Evolutionary conservation across 306 rosid genomes (phyloP).

Genomic region (Potentilla sterilis): DNA sequence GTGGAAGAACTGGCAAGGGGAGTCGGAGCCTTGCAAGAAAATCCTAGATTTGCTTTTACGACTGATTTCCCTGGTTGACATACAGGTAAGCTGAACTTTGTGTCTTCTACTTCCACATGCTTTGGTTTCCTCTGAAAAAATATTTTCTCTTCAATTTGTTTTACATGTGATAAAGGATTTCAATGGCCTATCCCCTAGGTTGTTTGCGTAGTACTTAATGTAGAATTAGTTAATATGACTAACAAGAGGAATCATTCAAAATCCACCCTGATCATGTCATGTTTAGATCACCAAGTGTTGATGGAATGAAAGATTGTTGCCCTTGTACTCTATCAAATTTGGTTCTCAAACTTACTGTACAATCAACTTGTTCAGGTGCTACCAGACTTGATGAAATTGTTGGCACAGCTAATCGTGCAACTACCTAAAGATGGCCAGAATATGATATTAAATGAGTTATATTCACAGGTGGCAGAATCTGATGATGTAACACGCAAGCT

Average conservation of each 20-base stretch:
- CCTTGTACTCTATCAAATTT: background rate
- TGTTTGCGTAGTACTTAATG: background rate
- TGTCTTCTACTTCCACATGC: background rate
- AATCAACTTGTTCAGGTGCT: constrained; percentile 53
- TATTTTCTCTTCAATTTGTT: background rate
- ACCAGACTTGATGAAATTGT: constrained; percentile 71
- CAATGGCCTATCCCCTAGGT: background rate
- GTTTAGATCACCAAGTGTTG: constrained; percentile 1
- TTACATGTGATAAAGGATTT: background rate
- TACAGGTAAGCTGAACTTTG: constrained; percentile 48
- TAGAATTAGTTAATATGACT: background rate
- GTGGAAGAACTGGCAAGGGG: constrained; percentile 80
- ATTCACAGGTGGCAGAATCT: constrained; percentile 84
- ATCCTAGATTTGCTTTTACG: constrained; percentile 76
- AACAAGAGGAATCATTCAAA: constrained; percentile 9
- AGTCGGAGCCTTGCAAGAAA: constrained; percentile 79
- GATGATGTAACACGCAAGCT: constrained; percentile 90
- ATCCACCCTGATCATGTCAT: background rate
- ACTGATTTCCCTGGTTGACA: constrained; percentile 73
- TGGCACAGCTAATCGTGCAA: constrained; percentile 65
- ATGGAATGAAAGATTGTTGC: constrained; percentile 2
- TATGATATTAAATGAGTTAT: constrained; percentile 67
- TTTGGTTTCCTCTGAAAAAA: background rate
- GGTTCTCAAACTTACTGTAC: constrained; percentile 15
- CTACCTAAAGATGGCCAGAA: constrained; percentile 70